A percentile compares a stretch with the other conserved stretches of the same genome.
Evolutionary conservation across 2,329 filamentous ascomycete species (phyloP).

Genomic region (Venturia aucupariae): DNA sequence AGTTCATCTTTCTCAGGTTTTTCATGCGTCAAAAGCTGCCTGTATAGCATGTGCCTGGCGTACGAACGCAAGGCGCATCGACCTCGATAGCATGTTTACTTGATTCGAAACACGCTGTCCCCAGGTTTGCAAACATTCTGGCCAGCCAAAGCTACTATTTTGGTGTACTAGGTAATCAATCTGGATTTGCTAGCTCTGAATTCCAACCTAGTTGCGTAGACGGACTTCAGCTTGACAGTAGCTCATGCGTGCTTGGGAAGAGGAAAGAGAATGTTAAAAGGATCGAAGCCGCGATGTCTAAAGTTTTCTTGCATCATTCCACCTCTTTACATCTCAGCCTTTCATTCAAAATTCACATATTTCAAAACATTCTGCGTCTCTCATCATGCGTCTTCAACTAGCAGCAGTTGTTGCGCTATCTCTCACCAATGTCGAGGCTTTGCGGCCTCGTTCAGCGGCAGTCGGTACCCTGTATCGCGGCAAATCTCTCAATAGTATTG

Average conservation of each 20-base stretch:
- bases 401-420: conserved; percentile 3
- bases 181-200: neutral
- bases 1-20: conserved; percentile 2
- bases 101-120: conserved; percentile 6
- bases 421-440: neutral
- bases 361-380: neutral
- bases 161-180: conserved; percentile 2
- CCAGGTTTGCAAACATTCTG: conserved; percentile 5
- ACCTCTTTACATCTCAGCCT: neutral
- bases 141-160: conserved; percentile 1
- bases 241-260: neutral
- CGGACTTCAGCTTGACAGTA: conserved; percentile 7
- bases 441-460: neutral
- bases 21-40: conserved; percentile 8
- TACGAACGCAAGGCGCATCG: conserved; percentile 1
- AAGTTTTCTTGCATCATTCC: neutral
- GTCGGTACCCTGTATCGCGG: neutral
- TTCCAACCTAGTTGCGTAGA: neutral
- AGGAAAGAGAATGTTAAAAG: neutral
- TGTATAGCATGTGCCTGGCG: neutral
- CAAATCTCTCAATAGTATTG: neutral
- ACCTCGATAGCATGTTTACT: neutral
- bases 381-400: conserved; percentile 1
- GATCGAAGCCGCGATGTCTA: neutral
- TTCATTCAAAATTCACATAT: neutral